phyloP scores from a whole-genome alignment of 768 basidiomycete genomes.

The Lentinula lateritia region DNA sequence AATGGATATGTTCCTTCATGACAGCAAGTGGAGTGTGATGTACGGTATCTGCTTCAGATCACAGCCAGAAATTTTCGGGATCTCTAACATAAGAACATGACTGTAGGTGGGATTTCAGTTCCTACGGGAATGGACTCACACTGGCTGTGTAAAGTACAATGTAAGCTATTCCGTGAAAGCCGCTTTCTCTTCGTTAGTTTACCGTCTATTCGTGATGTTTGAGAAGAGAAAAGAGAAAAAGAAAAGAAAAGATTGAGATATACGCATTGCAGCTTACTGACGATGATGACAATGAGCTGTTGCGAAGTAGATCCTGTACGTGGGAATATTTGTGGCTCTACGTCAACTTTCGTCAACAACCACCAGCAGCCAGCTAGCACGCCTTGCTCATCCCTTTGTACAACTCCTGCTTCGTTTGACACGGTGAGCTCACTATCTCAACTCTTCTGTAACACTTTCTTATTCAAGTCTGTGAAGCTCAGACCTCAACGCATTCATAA shows the following conservation, averaged over 20 bases:
- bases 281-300: not conserved
- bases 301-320: not conserved
- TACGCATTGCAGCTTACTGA: not conserved
- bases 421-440: slow-evolving; percentile 25
- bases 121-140: not conserved
- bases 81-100: not conserved
- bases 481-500: slow-evolving; percentile 30
- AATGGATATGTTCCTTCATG: not conserved
- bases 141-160: not conserved
- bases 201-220: not conserved
- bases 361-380: not conserved
- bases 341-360: not conserved
- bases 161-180: not conserved
- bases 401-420: slow-evolving; percentile 28
- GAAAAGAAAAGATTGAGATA: not conserved
- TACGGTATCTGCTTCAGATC: not conserved
- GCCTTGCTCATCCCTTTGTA: not conserved
- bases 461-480: not conserved
- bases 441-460: not conserved
- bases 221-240: not conserved
- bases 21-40: not conserved
- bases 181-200: not conserved
- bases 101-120: not conserved
- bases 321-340: not conserved
- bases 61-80: not conserved